phyloP scores from a whole-genome alignment of 306 rosid species.

The Echinosophora koreensis region DNA sequence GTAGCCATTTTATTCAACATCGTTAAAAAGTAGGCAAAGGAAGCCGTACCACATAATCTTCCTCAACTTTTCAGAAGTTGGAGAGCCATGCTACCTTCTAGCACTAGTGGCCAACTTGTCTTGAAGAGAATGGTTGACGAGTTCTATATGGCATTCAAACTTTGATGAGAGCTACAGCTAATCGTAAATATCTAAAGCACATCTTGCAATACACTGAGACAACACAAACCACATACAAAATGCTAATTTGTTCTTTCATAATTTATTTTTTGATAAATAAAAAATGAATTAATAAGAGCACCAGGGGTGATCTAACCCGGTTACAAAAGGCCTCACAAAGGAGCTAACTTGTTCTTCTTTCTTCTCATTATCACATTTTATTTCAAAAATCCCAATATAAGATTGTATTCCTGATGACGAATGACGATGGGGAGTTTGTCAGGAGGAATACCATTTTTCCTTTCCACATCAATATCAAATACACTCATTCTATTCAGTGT shows the following conservation, averaged over 20 bases:
- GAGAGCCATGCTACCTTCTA: neutral
- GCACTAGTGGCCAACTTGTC: neutral
- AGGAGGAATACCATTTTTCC: too few relatives aligned
- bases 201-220: neutral
- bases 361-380: neutral
- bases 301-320: too few relatives aligned
- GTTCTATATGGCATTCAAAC: slow-evolving; percentile 2
- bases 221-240: slow-evolving; percentile 5
- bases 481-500: too few relatives aligned
- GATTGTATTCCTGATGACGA: too few relatives aligned
- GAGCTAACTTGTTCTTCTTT: too few relatives aligned
- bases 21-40: neutral
- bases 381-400: too few relatives aligned
- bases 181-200: slow-evolving; percentile 21
- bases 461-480: too few relatives aligned
- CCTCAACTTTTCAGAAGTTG: neutral
- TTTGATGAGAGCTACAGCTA: neutral
- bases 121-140: slow-evolving; percentile 4
- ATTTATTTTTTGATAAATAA: too few relatives aligned
- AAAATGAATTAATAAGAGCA: too few relatives aligned
- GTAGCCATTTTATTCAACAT: neutral
- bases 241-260: slow-evolving; percentile 8
- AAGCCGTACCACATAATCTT: neutral
- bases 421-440: too few relatives aligned
- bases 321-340: too few relatives aligned